Base-by-base conservation (phyloP, 345 rosid genomes). In the Lenwebbia sp. region DNA sequence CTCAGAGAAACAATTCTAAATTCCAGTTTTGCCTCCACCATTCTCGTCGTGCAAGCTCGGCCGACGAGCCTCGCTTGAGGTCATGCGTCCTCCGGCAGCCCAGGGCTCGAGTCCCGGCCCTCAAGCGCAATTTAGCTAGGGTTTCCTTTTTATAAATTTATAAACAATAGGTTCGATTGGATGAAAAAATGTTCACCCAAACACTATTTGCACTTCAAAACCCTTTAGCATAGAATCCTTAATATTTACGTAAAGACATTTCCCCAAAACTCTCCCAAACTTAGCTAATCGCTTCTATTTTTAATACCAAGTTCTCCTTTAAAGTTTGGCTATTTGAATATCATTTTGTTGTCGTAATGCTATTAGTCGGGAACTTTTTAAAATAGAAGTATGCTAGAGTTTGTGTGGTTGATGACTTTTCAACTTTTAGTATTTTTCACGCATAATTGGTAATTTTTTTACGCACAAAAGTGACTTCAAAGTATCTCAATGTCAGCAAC, bases 51-150 rank as follows among this genome's bases (percentile, higher is more conserved):
- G 44, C 5, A 8, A 65, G 44, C 76, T 23, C 13, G 57, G 0
- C 21, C 17, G 3, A 6, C 5, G 13, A 57, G 75, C 40, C 75
- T 62, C 2, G 22, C 17, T 62, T 62, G 5, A 62, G 22, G 75
- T 62, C 10, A 2, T 6, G 25, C 0, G 0, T 30, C 40, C 4
- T 30, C 5, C 5, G 0, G 50, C 50, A 44, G 47, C 47, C 47
- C 3, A 4, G 47, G 6, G 50, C 50, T 9, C 50, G 6, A 44
- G 33, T 26, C 15, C 1, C 14, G 2, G 2, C 17, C 7, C 5
- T 58, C 3, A 13, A 58, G 8, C 4, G 0, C n/a, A 1, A 6
- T n/a, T 26, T 2, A 58, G 33, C 3, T 0, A 3, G 17, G 3
- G 0, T n/a, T 58, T 25, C 12, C 13, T 54, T n/a, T 10, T 1